A percentile compares a stretch with the other conserved stretches of the same genome.
Conservation (phyloP, 306 rosid genomes). For the Cicer cuneatum region DNA sequence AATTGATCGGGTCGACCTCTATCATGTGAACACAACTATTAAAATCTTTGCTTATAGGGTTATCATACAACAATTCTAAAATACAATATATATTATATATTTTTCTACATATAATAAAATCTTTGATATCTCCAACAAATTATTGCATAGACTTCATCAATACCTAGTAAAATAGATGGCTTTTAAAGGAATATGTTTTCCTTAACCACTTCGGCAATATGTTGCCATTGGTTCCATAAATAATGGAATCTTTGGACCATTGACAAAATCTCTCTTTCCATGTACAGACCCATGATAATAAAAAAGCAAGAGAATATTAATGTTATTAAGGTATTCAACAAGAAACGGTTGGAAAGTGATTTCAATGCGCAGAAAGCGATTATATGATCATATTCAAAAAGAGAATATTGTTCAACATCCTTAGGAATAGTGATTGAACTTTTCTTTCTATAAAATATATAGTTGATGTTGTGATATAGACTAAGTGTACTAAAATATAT, state of each 20-base stretch:
- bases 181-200: too few species aligned
- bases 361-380: conserved; percentile 12
- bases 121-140: too few species aligned
- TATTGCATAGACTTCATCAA: too few species aligned
- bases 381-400: conserved; percentile 32
- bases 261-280: neutral
- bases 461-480: conserved; percentile 48
- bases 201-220: too few species aligned
- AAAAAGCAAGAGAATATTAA: neutral
- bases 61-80: too few species aligned
- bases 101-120: too few species aligned
- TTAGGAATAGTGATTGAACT: conserved; percentile 21
- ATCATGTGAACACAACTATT: too few species aligned
- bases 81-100: too few species aligned
- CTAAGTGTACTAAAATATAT: conserved; percentile 57
- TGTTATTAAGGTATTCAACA: neutral
- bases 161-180: too few species aligned
- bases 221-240: neutral
- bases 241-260: neutral
- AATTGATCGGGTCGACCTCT: too few species aligned
- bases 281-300: conserved; percentile 1
- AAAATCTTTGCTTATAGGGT: too few species aligned
- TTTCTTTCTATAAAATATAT: conserved; percentile 46
- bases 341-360: neutral
- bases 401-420: conserved; percentile 38